A percentile compares a stretch with the other conserved stretches of the same genome.
These are phyloP conservation scores for Aspergillus kassunensis DNA, from an alignment of 495 filamentous ascomycete species.

Conservation along the genomic window DNA sequence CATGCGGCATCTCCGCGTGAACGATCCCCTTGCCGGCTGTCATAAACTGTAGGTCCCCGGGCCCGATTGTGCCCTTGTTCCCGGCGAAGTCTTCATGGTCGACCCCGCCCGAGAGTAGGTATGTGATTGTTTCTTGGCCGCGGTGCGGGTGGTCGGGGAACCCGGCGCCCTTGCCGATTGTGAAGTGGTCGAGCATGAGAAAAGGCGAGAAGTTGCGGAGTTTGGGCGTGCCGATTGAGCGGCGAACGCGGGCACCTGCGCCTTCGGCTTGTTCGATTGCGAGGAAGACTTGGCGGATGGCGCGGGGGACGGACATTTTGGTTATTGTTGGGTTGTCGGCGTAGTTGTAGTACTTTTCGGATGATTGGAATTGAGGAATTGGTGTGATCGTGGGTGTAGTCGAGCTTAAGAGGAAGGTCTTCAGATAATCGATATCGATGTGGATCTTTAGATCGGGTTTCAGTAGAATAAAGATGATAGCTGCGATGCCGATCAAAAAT, in stretches of 20 bases:
- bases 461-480: constrained; percentile 31
- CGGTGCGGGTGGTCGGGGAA: constrained; percentile 85
- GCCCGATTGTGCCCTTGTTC: constrained; percentile 76
- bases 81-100: constrained; percentile 97
- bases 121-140: constrained; percentile 86
- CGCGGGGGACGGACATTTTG: constrained; percentile 66
- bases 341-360: constrained; percentile 8
- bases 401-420: constrained; percentile 12
- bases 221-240: constrained; percentile 80
- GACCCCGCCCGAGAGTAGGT: constrained; percentile 74
- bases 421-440: constrained; percentile 10
- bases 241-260: constrained; percentile 80
- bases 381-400: constrained; percentile 18
- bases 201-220: constrained; percentile 89
- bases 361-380: too few species aligned
- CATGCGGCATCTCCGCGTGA: constrained; percentile 93
- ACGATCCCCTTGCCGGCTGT: constrained; percentile 90
- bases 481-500: constrained; percentile 42
- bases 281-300: constrained; percentile 75
- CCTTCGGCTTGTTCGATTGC: constrained; percentile 87
- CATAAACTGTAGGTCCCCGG: constrained; percentile 96
- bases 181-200: constrained; percentile 97
- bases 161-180: constrained; percentile 71
- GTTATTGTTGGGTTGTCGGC: constrained; percentile 21
- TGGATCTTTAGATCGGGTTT: constrained; percentile 5